Evolutionary conservation across 2,329 filamentous ascomycete genomes (phyloP), one percentile per base, ranked within the genome.

Genomic region (Tolypocladium tropicale): DNA sequence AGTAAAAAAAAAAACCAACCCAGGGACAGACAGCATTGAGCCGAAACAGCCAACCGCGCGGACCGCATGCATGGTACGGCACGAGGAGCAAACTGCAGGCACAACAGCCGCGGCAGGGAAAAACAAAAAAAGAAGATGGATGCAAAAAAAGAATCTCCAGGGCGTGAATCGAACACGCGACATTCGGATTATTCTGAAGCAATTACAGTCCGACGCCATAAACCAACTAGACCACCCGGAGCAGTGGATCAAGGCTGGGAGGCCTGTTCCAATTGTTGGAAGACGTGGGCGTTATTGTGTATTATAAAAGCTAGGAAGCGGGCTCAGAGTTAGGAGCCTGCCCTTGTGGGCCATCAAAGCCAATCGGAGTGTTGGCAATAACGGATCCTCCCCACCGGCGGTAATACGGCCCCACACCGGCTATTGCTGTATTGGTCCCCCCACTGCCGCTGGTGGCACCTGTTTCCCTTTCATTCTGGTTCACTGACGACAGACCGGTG

Each of bases 201-300:
- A 56, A 57, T 65, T 65, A 64, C 63, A 65, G 63, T 58, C 63
- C 56, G 58, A 65, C 62, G 63, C 63, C 63, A 65, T 65, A 57
- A 64, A 62, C 63, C 63, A 65, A 64, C 63, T 65, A 65, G 63
- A 65, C 63, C 61, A 64, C 63, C 60, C 62, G 60, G 63, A 65
- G 63, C 34, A 49, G 16, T 21, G 43, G 43, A 7, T 11, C 7
- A 9, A 46, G 12, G 43, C 14, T 4, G 18, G 9, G 14, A n/a
- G 18, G 18, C 18, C 2, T 21, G 18, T 10, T n/a, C 14, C 25
- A 48, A 30, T 49, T 49, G 25, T 49, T 49, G 46, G n/a, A n/a
- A 2, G n/a, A 11, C 3, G 1, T 9, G 1, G 46, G 10, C 9
- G 16, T 49, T 49, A 49, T 49, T 32, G 46, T 30, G 14, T 9